These are phyloP conservation scores for Fraxinus sp. DNA, from an alignment of 305 asterid species.

Conservation along the genomic window DNA sequence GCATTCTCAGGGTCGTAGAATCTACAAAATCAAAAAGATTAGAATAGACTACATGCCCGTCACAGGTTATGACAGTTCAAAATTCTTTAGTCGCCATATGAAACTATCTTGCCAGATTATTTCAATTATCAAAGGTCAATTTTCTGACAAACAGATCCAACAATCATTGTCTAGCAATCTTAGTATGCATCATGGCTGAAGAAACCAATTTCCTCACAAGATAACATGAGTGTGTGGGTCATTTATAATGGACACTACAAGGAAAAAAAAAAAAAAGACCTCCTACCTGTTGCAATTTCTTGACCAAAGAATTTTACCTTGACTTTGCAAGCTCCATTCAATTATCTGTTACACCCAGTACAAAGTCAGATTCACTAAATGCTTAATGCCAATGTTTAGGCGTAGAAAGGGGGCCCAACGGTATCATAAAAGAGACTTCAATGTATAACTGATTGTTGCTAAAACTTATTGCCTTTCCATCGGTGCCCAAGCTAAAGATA, in stretches of 20 bases:
- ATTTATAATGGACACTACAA: background rate
- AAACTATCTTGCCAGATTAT: background rate
- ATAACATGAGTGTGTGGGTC: background rate
- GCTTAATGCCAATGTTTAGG: background rate
- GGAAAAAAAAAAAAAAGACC: background rate
- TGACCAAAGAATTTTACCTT: constrained; percentile 90
- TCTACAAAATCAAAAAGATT: constrained; percentile 35
- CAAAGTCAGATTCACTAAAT: constrained; percentile 29
- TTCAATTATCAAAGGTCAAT: background rate
- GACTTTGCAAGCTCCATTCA: constrained; percentile 98
- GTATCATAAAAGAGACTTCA: constrained; percentile 15
- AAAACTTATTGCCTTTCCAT: constrained; percentile 76
- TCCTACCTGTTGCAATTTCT: constrained; percentile 77
- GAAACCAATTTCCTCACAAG: background rate
- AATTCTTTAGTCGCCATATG: background rate
- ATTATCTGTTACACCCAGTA: constrained; percentile 56
- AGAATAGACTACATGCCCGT: background rate
- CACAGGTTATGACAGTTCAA: background rate
- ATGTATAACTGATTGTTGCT: constrained; percentile 26
- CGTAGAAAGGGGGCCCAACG: constrained; percentile 7
- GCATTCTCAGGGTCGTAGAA: constrained; percentile 53
- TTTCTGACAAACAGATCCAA: background rate
- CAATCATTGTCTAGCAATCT: background rate
- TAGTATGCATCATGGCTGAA: background rate
- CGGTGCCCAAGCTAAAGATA: constrained; percentile 85